A percentile compares a stretch with the other conserved stretches of the same genome.
Conservation (phyloP, 352 stramenopile species). For the Globisporangium irregulare region DNA sequence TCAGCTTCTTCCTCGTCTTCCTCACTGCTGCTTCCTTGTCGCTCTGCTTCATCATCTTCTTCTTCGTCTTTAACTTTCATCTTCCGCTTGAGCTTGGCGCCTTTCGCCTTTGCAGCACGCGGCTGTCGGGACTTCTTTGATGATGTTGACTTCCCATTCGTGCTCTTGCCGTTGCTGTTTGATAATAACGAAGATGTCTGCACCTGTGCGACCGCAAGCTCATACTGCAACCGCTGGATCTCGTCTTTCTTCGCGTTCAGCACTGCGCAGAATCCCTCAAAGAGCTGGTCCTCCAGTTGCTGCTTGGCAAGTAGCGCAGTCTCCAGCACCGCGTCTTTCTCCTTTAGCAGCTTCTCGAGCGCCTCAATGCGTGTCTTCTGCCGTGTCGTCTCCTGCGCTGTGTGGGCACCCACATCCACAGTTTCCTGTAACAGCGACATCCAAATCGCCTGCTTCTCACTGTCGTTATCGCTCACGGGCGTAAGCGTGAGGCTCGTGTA, state of each 20-base stretch:
- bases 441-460: constrained; percentile 20
- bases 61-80: constrained; percentile 11
- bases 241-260: constrained; percentile 68
- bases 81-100: constrained; percentile 33
- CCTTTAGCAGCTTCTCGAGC: constrained; percentile 32
- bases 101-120: constrained; percentile 16
- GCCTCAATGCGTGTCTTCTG: constrained; percentile 24
- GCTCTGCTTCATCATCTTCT: constrained; percentile 21
- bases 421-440: constrained; percentile 31
- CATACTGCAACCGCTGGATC: constrained; percentile 37
- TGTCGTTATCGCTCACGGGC: constrained; percentile 4
- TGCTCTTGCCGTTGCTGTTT: background rate
- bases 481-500: constrained; percentile 38
- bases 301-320: constrained; percentile 41
- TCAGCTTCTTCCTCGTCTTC: constrained; percentile 13
- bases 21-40: background rate
- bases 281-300: constrained; percentile 34
- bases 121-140: constrained; percentile 7
- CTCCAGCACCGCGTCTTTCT: constrained; percentile 49
- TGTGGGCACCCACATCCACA: constrained; percentile 13
- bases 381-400: constrained; percentile 11
- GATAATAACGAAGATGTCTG: background rate
- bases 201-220: constrained; percentile 23
- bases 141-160: background rate
- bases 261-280: constrained; percentile 45